A percentile compares a stretch with the other conserved stretches of the same genome.
These are phyloP conservation scores for Fagus sylvatica DNA, from an alignment of 306 rosid genomes.

Conservation along the genomic window DNA sequence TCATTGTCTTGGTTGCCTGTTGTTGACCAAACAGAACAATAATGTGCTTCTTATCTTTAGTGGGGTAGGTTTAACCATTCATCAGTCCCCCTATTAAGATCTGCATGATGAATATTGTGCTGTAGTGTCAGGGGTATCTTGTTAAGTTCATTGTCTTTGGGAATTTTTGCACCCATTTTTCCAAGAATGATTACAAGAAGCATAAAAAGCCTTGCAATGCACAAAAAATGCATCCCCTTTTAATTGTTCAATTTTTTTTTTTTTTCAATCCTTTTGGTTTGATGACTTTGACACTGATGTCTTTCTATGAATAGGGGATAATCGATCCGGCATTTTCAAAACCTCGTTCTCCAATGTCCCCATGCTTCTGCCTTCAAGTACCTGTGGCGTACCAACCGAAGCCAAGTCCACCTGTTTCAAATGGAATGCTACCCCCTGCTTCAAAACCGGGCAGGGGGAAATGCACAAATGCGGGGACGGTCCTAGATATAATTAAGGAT, in stretches of 20 bases:
- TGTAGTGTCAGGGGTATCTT: not conserved
- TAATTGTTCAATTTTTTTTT: not conserved
- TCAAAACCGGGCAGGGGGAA: constrained; percentile 79
- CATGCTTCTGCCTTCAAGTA: constrained; percentile 92
- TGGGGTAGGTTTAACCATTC: not conserved
- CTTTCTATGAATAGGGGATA: constrained; percentile 61
- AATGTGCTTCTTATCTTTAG: not conserved
- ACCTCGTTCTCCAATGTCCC: constrained; percentile 67
- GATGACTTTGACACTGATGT: constrained; percentile 5
- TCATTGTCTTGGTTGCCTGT: constrained; percentile 1
- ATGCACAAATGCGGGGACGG: constrained; percentile 59
- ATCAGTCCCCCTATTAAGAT: too few species aligned
- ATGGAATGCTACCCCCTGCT: constrained; percentile 83
- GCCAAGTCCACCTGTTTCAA: constrained; percentile 64
- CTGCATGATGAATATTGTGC: not conserved
- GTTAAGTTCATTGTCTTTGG: not conserved
- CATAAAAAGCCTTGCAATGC: not conserved
- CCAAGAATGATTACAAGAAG: not conserved
- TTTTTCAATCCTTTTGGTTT: not conserved
- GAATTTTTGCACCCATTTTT: not conserved
- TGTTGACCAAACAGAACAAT: not conserved
- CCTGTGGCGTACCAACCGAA: constrained; percentile 58
- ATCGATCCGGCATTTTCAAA: constrained; percentile 74
- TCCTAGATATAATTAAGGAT: constrained; percentile 77
- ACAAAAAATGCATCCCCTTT: not conserved